These are phyloP conservation scores for Diplocarpon mali DNA, from an alignment of 2,329 filamentous ascomycete genomes.

Conservation along the genomic window DNA sequence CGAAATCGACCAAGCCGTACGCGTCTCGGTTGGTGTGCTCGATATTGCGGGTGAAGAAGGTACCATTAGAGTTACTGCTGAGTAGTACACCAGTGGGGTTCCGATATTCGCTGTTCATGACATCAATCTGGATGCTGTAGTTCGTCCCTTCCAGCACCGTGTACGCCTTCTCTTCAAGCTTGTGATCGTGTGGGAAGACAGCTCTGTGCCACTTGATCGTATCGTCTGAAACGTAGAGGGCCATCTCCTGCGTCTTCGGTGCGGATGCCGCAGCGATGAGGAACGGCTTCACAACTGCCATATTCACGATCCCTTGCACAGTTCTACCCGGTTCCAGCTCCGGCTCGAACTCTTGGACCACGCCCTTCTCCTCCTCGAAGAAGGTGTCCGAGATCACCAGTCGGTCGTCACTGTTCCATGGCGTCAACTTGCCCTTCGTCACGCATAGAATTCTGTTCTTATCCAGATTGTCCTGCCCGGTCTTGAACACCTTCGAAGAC, in stretches of 20 bases:
- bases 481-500: conserved; percentile 60
- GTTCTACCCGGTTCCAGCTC: conserved; percentile 63
- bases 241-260: conserved; percentile 75
- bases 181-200: conserved; percentile 75
- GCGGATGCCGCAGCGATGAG: conserved; percentile 75
- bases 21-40: conserved; percentile 82
- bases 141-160: conserved; percentile 93
- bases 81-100: conserved; percentile 79
- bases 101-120: conserved; percentile 57
- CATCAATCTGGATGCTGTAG: conserved; percentile 95
- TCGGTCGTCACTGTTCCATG: conserved; percentile 62
- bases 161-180: conserved; percentile 72
- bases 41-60: conserved; percentile 85
- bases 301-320: conserved; percentile 68
- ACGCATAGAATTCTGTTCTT: conserved; percentile 70
- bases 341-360: conserved; percentile 58
- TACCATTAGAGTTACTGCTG: conserved; percentile 95
- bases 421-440: conserved; percentile 59
- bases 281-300: conserved; percentile 78
- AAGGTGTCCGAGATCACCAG: conserved; percentile 75
- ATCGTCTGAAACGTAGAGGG: conserved; percentile 80
- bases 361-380: conserved; percentile 48
- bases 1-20: conserved; percentile 78
- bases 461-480: conserved; percentile 54
- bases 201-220: conserved; percentile 81